Evolutionary conservation across 306 rosid species (phyloP), one percentile per base, ranked within the genome.

Genomic region (Medicago arabica): DNA sequence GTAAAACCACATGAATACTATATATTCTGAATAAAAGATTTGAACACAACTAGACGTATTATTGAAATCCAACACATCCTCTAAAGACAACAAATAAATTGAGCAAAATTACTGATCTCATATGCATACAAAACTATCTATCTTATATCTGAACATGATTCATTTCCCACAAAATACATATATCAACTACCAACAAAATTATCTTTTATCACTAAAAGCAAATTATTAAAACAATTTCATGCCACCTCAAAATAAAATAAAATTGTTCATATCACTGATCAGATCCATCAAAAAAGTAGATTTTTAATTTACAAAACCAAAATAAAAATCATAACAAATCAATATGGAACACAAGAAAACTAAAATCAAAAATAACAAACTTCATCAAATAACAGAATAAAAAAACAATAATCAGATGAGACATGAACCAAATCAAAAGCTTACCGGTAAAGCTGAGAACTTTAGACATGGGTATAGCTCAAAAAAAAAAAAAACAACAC

Each of bases 371-470:
- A 68, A 23, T 21, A 4, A 6, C 71, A 73, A 9, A 49, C 14
- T 62, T 60, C 3, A 77, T 9, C 9, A 4, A 55, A 44, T 9
- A 16, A 71, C 2, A 80, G 14, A 78, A 9, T 1, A 2, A 46
- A 77, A 65, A 66, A 38, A 63, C 40, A 14, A 3, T 21, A 77
- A 78, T 74, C 11, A 14, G 5, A 12, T 28, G 31, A 46, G 67
- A 14, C 4, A 12, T 4, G 44, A 1, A 70, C 2, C 0, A 31
- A 75, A 18, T 15, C 36, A 44, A 17, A 19, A 41, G n/a, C 88
- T 85, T 78, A 96, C 99, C 99, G 8, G 91, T 58, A 84, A 88
- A 96, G 72, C 84, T 85, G 44, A 90, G 83, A 81, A 96, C 89
- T 83, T 92, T 72, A 41, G 98, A 96, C 99, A 96, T 96, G 86